Base-by-base conservation (phyloP, 176 grass and related monocot genomes). In the Carex pumila region DNA sequence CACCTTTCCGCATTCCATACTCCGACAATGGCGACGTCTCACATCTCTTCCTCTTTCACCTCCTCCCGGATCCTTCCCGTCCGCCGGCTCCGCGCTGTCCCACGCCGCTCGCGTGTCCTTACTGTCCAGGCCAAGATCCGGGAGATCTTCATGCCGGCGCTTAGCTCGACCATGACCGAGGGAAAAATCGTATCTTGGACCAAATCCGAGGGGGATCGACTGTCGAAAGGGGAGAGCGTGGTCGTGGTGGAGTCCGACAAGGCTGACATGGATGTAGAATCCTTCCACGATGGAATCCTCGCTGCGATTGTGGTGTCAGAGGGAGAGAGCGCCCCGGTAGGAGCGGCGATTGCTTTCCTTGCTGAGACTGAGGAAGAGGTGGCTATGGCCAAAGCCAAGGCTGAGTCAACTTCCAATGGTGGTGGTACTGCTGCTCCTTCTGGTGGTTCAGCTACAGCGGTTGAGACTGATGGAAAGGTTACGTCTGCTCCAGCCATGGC, bases 221-320 rank as follows among this genome's bases (percentile, higher is more conserved):
- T 98, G 64, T 77, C 89, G 57, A 98, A 93, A 85, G 95, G 95
- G 5, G 95, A 98, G 71, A 86, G 92, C 80, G 91, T 98, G 63
- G 96, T 95, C 64, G 93, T 98, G 19, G 92, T 95, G 12, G 91
- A 98, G 80, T 95, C 96, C 36, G 92, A 95, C 80, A 98, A 98
- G 86, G 96, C 96, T 7, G 93, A 95, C 86, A 95, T 98, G 96
- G 96, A 98, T 61, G 96, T 98, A 1, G 96, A 98, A 85, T 93
- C 96, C 18, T 98, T 98, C 87, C 85, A 98, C 41, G 93, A 95
- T 15, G 96, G 96, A 21, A 95, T 98, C 54, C 78, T 98, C 32
- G 93, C 93, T 2, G 91, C 88, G 29, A 88, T 98, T 80, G 88
- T 95, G 63, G 88, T 93, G 45, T 87, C 86, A 1, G 89, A 87